phyloP scores from a whole-genome alignment of 1,139 yeast genomes.

The Citeromyces siamensis region DNA sequence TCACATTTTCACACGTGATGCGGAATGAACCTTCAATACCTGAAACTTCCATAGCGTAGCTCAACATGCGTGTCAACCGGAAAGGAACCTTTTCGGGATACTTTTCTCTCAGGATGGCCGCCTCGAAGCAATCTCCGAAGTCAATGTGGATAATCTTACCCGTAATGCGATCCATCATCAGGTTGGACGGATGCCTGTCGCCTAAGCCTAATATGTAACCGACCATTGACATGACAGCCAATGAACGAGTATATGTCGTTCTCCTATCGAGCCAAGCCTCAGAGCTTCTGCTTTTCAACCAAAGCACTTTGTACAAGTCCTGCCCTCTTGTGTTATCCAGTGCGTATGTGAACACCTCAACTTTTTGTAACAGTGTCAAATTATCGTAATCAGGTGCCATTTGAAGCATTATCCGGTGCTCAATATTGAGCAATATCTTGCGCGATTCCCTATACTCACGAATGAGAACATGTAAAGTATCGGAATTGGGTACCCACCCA shows the following conservation, averaged over 20 bases:
- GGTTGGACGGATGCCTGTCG: constrained; percentile 94
- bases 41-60: constrained; percentile 98
- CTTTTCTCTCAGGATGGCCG: constrained; percentile 91
- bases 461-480: constrained; percentile 89
- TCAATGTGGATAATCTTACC: constrained; percentile 97
- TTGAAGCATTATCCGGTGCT: constrained; percentile 90
- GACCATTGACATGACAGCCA: constrained; percentile 98
- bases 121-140: constrained; percentile 98
- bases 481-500: constrained; percentile 97
- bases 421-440: constrained; percentile 80
- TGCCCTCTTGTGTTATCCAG: constrained; percentile 94
- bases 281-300: constrained; percentile 93
- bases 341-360: constrained; percentile 94
- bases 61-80: constrained; percentile 91
- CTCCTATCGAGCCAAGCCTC: constrained; percentile 98
- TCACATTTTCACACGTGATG: constrained; percentile 93
- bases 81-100: constrained; percentile 98
- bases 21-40: constrained; percentile 97
- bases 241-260: constrained; percentile 87
- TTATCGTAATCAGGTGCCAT: constrained; percentile 98
- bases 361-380: constrained; percentile 78
- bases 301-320: constrained; percentile 86
- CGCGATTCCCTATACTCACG: constrained; percentile 89
- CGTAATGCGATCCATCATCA: constrained; percentile 88
- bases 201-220: constrained; percentile 95